Evolutionary conservation across 306 rosid genomes (phyloP).

Genomic region (Sesbania bispinosa): DNA sequence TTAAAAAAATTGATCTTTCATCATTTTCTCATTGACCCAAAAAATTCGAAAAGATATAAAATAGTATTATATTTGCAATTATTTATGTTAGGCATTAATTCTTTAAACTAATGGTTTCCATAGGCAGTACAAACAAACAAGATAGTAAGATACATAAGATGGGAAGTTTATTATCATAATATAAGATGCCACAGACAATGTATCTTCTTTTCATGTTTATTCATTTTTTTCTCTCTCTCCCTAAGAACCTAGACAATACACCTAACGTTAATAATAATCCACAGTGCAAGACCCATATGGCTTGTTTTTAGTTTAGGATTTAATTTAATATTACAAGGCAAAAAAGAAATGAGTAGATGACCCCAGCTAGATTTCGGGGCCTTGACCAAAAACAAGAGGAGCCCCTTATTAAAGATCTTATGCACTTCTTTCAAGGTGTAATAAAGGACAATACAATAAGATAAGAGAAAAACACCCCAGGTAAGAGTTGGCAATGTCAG

Average conservation of each 20-base stretch:
- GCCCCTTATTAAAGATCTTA: conserved; percentile 38
- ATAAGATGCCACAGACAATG: conserved; percentile 23
- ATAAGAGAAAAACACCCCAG: conserved; percentile 36
- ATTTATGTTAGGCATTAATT: conserved; percentile 2
- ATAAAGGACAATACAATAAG: conserved; percentile 57
- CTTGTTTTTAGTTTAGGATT: conserved; percentile 24
- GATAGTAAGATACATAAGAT: conserved; percentile 39
- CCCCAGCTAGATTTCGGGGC: conserved; percentile 51
- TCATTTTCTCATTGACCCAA: neutral
- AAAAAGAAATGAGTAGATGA: conserved; percentile 31
- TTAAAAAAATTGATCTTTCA: neutral
- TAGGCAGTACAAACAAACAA: conserved; percentile 26
- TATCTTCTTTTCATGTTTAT: conserved; percentile 31
- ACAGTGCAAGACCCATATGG: conserved; percentile 37
- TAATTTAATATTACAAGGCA: neutral
- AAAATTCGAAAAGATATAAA: neutral
- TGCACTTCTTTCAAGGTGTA: conserved; percentile 53
- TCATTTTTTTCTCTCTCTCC: neutral
- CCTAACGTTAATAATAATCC: conserved; percentile 31
- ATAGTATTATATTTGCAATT: neutral
- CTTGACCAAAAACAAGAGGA: conserved; percentile 54
- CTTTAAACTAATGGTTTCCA: neutral
- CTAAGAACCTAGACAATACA: conserved; percentile 35
- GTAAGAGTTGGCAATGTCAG: conserved; percentile 80
- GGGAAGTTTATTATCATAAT: conserved; percentile 32